Percentiles rank a stretch among this genome's conserved stretches.
phyloP scores from a whole-genome alignment of 2,329 filamentous ascomycete genomes.

The Botrytis aclada region DNA sequence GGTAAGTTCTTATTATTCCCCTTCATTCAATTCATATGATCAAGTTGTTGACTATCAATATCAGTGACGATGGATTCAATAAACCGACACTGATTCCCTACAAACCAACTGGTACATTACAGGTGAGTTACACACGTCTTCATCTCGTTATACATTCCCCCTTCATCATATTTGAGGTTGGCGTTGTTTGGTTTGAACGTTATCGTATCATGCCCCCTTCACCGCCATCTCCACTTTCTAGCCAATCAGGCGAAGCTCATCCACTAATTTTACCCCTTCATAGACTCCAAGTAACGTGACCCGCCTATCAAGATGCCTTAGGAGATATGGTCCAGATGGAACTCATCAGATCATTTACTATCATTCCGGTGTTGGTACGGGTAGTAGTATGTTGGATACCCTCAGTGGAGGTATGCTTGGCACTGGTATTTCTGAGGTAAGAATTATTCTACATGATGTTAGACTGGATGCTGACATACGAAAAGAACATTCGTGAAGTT shows the following conservation, averaged over 20 bases:
- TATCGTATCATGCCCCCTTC: slow-evolving; percentile 9
- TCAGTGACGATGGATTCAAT: slow-evolving; percentile 34
- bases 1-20: slow-evolving; percentile 20
- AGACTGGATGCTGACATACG: slow-evolving; percentile 40
- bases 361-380: slow-evolving; percentile 58
- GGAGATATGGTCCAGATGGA: slow-evolving; percentile 48
- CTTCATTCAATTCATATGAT: slow-evolving; percentile 2
- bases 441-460: not conserved
- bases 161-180: not conserved
- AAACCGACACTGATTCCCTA: slow-evolving; percentile 45
- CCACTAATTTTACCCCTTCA: slow-evolving; percentile 2
- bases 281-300: slow-evolving; percentile 58
- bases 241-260: slow-evolving; percentile 7
- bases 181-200: not conserved
- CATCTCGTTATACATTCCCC: not conserved
- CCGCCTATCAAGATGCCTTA: slow-evolving; percentile 56
- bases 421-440: slow-evolving; percentile 44
- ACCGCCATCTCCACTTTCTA: slow-evolving; percentile 10
- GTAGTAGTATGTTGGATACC: slow-evolving; percentile 48
- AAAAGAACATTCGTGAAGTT: slow-evolving; percentile 47
- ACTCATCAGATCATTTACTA: slow-evolving; percentile 57
- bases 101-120: slow-evolving; percentile 54
- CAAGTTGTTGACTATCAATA: not conserved
- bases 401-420: slow-evolving; percentile 56
- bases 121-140: not conserved